phyloP scores from a whole-genome alignment of 2,329 filamentous ascomycete genomes.

The Cercospora sojina region DNA sequence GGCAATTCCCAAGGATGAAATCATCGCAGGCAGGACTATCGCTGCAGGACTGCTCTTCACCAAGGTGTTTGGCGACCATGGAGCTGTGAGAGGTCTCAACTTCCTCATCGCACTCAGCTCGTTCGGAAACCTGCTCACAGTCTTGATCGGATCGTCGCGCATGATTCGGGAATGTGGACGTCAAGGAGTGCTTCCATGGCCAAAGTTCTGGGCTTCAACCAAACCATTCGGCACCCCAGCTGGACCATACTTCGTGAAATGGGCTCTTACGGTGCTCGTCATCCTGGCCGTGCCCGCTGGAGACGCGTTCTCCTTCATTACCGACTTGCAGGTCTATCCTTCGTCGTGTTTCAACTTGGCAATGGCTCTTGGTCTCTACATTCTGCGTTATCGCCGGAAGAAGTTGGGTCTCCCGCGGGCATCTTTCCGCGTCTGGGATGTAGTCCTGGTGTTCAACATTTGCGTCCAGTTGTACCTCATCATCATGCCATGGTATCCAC shows the following conservation, averaged over 20 bases:
- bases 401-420: slow-evolving; percentile 50
- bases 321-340: slow-evolving; percentile 57
- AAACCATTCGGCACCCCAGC: slow-evolving; percentile 63
- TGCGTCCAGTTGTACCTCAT: slow-evolving; percentile 61
- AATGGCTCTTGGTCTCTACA: slow-evolving; percentile 57
- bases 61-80: slow-evolving; percentile 54
- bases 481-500: slow-evolving; percentile 71
- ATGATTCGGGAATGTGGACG: slow-evolving; percentile 61
- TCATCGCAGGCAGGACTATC: slow-evolving; percentile 50
- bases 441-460: slow-evolving; percentile 59
- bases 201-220: slow-evolving; percentile 62
- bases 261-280: slow-evolving; percentile 58
- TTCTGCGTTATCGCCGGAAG: slow-evolving; percentile 57
- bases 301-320: slow-evolving; percentile 61
- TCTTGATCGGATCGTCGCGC: slow-evolving; percentile 56
- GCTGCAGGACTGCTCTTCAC: slow-evolving; percentile 61
- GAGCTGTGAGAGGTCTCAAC: slow-evolving; percentile 55
- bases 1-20: slow-evolving; percentile 53
- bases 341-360: slow-evolving; percentile 57
- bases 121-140: slow-evolving; percentile 59
- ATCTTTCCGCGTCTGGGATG: slow-evolving; percentile 60
- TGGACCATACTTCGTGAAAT: slow-evolving; percentile 53
- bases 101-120: slow-evolving; percentile 58
- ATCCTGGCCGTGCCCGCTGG: slow-evolving; percentile 61
- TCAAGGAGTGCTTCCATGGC: slow-evolving; percentile 62